Conservation (phyloP, 2,329 filamentous ascomycete species). For the Diaporthe velutina region DNA sequence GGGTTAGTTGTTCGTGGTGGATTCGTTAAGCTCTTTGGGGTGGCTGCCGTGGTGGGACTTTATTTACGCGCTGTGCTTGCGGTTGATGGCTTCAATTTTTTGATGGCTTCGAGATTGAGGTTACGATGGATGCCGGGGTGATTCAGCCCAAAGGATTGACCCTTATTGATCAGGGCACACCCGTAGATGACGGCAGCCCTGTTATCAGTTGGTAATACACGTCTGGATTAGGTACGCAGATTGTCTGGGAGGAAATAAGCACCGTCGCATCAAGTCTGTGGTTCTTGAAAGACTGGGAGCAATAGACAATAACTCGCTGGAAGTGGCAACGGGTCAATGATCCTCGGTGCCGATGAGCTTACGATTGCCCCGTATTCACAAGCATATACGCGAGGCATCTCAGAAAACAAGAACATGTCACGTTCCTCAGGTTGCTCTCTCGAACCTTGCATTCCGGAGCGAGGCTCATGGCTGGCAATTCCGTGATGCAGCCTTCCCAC, state of each 20-base stretch:
- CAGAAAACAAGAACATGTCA: too few species aligned
- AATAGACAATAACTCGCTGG: background rate
- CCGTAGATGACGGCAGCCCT: too few species aligned
- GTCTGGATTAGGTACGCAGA: background rate
- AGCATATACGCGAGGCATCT: background rate
- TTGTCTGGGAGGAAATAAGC: background rate
- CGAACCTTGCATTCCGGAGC: background rate
- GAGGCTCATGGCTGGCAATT: background rate
- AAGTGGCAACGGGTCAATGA: background rate
- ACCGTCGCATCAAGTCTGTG: too few species aligned
- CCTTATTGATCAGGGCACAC: background rate
- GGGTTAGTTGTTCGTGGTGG: too few species aligned
- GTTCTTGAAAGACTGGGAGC: too few species aligned
- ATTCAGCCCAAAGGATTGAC: fast-evolving
- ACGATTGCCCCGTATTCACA: background rate
- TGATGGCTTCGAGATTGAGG: too few species aligned
- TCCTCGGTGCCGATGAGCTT: background rate
- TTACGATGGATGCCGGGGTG: background rate
- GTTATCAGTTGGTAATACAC: background rate
- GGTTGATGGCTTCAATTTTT: too few species aligned
- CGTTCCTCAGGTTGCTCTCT: too few species aligned
- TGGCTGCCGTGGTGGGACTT: too few species aligned
- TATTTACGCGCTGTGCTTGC: too few species aligned
- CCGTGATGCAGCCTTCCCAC: fast-evolving
- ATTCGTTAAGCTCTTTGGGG: too few species aligned